phyloP scores from a whole-genome alignment of 2,329 filamentous ascomycete genomes.

The Aspergillus sojae region DNA sequence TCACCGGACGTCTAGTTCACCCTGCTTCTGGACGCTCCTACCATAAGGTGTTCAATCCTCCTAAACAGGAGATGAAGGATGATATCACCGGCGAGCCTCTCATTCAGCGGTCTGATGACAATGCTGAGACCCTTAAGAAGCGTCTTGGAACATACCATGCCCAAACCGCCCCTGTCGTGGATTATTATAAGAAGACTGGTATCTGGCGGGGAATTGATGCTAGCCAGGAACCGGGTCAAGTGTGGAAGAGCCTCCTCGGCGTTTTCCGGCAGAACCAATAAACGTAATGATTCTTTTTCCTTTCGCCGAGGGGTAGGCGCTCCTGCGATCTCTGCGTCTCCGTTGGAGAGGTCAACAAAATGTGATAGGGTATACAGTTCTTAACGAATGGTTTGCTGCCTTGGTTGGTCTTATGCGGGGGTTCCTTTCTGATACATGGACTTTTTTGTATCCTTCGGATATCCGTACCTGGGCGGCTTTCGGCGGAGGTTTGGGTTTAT shows the following conservation, averaged over 20 bases:
- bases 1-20: slow-evolving; percentile 94
- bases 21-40: slow-evolving; percentile 95
- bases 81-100: slow-evolving; percentile 95
- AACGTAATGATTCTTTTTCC: not conserved
- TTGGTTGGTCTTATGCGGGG: slow-evolving; percentile 5
- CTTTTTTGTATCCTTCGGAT: slow-evolving; percentile 16
- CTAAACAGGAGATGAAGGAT: slow-evolving; percentile 91
- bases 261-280: slow-evolving; percentile 69
- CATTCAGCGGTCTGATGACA: slow-evolving; percentile 95
- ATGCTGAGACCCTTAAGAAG: slow-evolving; percentile 94
- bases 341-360: not conserved
- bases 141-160: slow-evolving; percentile 88
- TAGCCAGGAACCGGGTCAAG: slow-evolving; percentile 90
- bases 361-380: not conserved
- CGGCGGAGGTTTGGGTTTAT: slow-evolving; percentile 26
- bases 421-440: slow-evolving; percentile 1
- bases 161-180: slow-evolving; percentile 89
- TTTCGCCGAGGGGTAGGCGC: slow-evolving; percentile 5
- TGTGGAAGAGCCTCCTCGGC: slow-evolving; percentile 89
- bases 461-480: slow-evolving; percentile 22
- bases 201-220: slow-evolving; percentile 97
- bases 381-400: not conserved
- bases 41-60: slow-evolving; percentile 98
- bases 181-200: slow-evolving; percentile 95
- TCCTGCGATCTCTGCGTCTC: slow-evolving; percentile 2